These are phyloP conservation scores for Lachnellula suecica DNA, from an alignment of 2,329 filamentous ascomycete species.

Conservation along the genomic window DNA sequence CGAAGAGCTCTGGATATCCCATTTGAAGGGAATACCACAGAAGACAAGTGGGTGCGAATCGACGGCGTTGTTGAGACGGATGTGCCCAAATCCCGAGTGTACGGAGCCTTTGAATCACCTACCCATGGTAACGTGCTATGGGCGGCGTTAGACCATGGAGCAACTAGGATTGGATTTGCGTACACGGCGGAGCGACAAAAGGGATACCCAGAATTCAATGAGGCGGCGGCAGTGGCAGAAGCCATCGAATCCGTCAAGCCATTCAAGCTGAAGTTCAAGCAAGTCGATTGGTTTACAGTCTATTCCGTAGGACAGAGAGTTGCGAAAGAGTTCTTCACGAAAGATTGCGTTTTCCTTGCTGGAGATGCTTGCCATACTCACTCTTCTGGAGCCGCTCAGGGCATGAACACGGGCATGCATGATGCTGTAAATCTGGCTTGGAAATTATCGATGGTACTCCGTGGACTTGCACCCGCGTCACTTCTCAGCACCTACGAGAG, in stretches of 20 bases:
- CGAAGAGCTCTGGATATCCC: constrained; percentile 44
- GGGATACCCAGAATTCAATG: constrained; percentile 36
- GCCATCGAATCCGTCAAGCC: constrained; percentile 43
- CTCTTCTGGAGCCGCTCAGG: constrained; percentile 62
- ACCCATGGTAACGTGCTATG: constrained; percentile 56
- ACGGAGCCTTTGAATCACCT: constrained; percentile 49
- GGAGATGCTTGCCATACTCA: constrained; percentile 61
- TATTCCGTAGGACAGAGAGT: constrained; percentile 59
- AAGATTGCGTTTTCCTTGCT: constrained; percentile 54
- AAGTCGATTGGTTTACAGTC: constrained; percentile 56
- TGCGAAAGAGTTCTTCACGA: constrained; percentile 55
- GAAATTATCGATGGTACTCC: constrained; percentile 54
- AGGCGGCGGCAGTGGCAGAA: constrained; percentile 54
- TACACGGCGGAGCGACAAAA: constrained; percentile 43
- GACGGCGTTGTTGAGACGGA: constrained; percentile 40
- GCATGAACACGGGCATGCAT: constrained; percentile 56
- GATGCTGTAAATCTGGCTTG: constrained; percentile 62
- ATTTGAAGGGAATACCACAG: constrained; percentile 47
- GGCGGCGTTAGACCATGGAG: constrained; percentile 52
- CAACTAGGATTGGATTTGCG: constrained; percentile 52
- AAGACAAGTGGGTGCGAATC: constrained; percentile 54
- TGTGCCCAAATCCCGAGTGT: constrained; percentile 45
- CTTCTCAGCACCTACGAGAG: constrained; percentile 53
- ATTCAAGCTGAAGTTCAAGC: constrained; percentile 40
- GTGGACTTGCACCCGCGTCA: constrained; percentile 40